These are phyloP conservation scores for Colletotrichum nymphaeae DNA, from an alignment of 2,329 filamentous ascomycete species.

Conservation along the genomic window DNA sequence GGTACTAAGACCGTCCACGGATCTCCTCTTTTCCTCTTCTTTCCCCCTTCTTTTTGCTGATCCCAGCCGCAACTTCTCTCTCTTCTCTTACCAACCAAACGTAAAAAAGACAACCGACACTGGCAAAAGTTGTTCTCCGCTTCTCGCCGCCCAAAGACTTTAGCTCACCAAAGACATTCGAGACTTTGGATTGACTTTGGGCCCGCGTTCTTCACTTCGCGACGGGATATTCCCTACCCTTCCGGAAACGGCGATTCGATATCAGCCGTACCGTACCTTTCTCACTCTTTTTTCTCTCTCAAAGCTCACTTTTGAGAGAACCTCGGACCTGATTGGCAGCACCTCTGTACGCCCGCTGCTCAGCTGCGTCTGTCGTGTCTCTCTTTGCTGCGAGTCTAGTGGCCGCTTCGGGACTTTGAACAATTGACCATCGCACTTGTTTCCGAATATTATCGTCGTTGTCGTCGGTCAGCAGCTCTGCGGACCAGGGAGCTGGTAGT, in stretches of 20 bases:
- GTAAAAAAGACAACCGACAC: neutral
- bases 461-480: slow-evolving; percentile 14
- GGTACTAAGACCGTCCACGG: neutral
- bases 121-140: neutral
- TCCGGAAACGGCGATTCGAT: slow-evolving; percentile 15
- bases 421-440: slow-evolving; percentile 22
- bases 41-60: neutral
- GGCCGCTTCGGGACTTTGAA: slow-evolving; percentile 4
- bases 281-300: neutral
- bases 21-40: slow-evolving; percentile 14
- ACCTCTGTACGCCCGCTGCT: slow-evolving; percentile 4
- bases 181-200: slow-evolving; percentile 8
- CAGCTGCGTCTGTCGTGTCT: slow-evolving; percentile 18
- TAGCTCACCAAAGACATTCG: slow-evolving; percentile 5
- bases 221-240: slow-evolving; percentile 30
- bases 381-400: slow-evolving; percentile 22
- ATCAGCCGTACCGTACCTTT: neutral
- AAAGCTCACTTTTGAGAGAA: neutral
- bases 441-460: slow-evolving; percentile 2
- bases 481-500: slow-evolving; percentile 1
- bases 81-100: neutral
- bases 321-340: slow-evolving; percentile 14
- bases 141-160: slow-evolving; percentile 5
- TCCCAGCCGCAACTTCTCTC: neutral
- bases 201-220: slow-evolving; percentile 4